A percentile compares a stretch with the other conserved stretches of the same genome.
Evolutionary conservation across 192 early-diverging fungal species (phyloP).

Genomic region (Linderina pennispora): DNA sequence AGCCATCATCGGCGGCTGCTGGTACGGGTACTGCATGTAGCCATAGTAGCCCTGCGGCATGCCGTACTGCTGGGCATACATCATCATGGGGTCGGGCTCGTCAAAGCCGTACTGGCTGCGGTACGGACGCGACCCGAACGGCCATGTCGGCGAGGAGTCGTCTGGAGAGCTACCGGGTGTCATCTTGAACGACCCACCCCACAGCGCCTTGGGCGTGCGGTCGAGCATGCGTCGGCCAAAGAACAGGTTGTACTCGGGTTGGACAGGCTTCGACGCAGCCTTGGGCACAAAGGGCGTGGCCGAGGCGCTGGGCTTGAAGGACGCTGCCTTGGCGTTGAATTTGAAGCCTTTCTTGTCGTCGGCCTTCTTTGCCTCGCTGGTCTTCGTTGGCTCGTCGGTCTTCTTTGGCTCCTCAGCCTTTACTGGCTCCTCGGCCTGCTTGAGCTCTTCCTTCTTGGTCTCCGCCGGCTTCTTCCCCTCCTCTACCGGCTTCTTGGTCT

Average conservation of each 20-base stretch:
- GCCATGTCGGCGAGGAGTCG: slow-evolving; percentile 36
- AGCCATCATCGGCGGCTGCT: slow-evolving; percentile 28
- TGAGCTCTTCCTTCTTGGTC: neutral
- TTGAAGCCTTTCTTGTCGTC: slow-evolving; percentile 48
- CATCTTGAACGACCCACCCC: slow-evolving; percentile 35
- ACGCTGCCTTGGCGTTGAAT: slow-evolving; percentile 66
- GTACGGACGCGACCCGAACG: slow-evolving; percentile 39
- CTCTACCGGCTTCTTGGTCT: neutral
- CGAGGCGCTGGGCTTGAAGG: slow-evolving; percentile 69
- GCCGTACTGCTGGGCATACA: slow-evolving; percentile 22
- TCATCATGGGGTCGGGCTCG: slow-evolving; percentile 35
- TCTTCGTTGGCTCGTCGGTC: neutral
- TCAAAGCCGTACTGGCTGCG: slow-evolving; percentile 40
- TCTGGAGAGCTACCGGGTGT: neutral
- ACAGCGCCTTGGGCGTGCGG: slow-evolving; percentile 17
- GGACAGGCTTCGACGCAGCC: slow-evolving; percentile 26
- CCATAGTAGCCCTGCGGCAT: slow-evolving; percentile 40
- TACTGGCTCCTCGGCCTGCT: neutral
- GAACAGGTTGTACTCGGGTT: slow-evolving; percentile 33
- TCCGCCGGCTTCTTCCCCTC: neutral
- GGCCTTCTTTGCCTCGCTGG: slow-evolving; percentile 4
- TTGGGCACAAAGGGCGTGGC: slow-evolving; percentile 68
- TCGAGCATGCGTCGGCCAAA: slow-evolving; percentile 40
- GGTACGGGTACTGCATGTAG: slow-evolving; percentile 40
- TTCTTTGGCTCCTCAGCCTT: slow-evolving; percentile 4